Percentiles rank a stretch among this genome's conserved stretches.
These are phyloP conservation scores for Fusarium sp. DNA, from an alignment of 2,329 filamentous ascomycete species.

Conservation along the genomic window DNA sequence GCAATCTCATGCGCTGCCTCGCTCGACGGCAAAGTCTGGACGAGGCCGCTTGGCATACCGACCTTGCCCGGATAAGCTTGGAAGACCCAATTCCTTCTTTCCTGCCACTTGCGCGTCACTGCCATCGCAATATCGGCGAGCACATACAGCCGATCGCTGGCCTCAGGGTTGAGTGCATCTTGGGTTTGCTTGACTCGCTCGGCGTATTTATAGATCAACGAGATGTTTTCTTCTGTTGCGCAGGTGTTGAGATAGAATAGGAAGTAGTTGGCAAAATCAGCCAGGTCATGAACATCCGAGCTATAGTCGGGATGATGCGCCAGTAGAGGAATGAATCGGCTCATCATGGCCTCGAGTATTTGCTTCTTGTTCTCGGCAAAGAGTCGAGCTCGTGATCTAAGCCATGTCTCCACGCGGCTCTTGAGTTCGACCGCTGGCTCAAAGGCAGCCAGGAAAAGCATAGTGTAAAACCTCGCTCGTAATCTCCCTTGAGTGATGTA, in stretches of 20 bases:
- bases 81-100: conserved; percentile 87
- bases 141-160: conserved; percentile 84
- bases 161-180: conserved; percentile 79
- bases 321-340: conserved; percentile 86
- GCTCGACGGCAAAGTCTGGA: conserved; percentile 81
- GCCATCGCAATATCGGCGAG: conserved; percentile 89
- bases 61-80: conserved; percentile 87
- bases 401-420: conserved; percentile 86
- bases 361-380: conserved; percentile 72
- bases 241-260: conserved; percentile 89
- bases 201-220: conserved; percentile 90
- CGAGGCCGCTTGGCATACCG: conserved; percentile 84
- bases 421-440: conserved; percentile 84
- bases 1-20: conserved; percentile 87
- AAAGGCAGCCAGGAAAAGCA: conserved; percentile 92
- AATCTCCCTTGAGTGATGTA: conserved; percentile 83
- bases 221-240: conserved; percentile 88
- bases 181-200: conserved; percentile 92
- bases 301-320: conserved; percentile 95
- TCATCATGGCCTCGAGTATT: conserved; percentile 85
- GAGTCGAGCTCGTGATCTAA: conserved; percentile 82
- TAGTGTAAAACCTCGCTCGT: conserved; percentile 85
- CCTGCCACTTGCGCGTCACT: conserved; percentile 87
- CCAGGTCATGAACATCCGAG: conserved; percentile 74
- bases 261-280: conserved; percentile 90